Evolutionary conservation across 805 yeast species (phyloP).

Genomic region (Metschnikowia lunata): DNA sequence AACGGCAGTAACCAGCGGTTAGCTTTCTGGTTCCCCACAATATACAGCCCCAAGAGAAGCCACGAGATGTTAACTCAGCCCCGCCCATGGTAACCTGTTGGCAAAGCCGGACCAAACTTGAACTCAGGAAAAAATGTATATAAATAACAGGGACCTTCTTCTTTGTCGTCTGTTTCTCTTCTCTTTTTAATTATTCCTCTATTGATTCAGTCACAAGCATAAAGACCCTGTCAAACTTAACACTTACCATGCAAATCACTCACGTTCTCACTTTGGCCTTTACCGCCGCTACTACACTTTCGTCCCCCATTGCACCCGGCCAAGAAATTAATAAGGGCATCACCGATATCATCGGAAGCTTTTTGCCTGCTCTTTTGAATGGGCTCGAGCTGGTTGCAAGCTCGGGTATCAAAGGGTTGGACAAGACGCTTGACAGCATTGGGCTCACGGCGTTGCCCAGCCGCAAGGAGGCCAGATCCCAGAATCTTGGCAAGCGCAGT

Average conservation of each 20-base stretch:
- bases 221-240: too few relatives aligned
- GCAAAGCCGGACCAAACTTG: too few relatives aligned
- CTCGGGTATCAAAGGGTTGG: background rate
- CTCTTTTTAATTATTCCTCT: too few relatives aligned
- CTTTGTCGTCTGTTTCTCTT: too few relatives aligned
- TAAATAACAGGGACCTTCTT: too few relatives aligned
- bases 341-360: background rate
- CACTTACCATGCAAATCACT: background rate
- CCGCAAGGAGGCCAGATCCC: background rate
- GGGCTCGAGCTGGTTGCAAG: background rate
- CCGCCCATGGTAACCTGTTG: too few relatives aligned
- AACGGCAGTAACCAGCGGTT: too few relatives aligned
- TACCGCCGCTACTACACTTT: background rate
- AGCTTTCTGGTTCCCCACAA: too few relatives aligned
- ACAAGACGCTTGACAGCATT: background rate
- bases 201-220: too few relatives aligned
- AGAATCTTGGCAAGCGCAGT: background rate
- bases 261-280: background rate
- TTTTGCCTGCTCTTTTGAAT: background rate
- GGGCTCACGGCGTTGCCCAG: background rate
- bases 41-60: too few relatives aligned
- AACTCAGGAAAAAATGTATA: too few relatives aligned
- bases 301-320: background rate
- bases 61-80: too few relatives aligned
- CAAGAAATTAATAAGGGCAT: background rate